phyloP scores from a whole-genome alignment of 2,329 filamentous ascomycete species.

The Pestalotiopsis sp. region DNA sequence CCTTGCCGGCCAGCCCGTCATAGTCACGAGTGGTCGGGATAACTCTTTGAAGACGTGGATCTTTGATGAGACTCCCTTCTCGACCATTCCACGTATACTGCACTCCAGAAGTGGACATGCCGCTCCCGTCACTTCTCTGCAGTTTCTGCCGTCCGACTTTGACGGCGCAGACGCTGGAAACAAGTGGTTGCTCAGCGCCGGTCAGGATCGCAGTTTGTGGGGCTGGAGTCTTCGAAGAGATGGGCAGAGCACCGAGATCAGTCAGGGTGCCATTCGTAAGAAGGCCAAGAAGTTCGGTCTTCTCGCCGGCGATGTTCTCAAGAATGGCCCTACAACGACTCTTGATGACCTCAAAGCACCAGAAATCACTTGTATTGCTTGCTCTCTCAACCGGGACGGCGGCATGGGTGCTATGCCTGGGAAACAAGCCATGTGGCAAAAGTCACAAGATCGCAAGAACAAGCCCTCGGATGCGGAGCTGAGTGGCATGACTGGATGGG shows the following conservation, averaged over 20 bases:
- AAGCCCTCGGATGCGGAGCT: constrained; percentile 69
- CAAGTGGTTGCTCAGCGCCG: constrained; percentile 93
- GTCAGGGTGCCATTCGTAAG: constrained; percentile 85
- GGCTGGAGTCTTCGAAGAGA: constrained; percentile 94
- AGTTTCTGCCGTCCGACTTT: constrained; percentile 85
- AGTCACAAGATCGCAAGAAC: constrained; percentile 63
- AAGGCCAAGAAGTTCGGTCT: constrained; percentile 89
- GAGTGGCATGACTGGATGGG: constrained; percentile 87
- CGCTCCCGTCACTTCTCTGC: constrained; percentile 78
- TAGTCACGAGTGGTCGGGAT: constrained; percentile 88
- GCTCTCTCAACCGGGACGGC: constrained; percentile 90
- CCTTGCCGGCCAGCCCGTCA: constrained; percentile 82
- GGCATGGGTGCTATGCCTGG: constrained; percentile 86
- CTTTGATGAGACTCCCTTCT: constrained; percentile 90
- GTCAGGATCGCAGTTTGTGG: constrained; percentile 90
- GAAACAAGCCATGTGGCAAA: constrained; percentile 82
- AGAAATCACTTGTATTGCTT: constrained; percentile 89
- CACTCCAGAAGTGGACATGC: constrained; percentile 89
- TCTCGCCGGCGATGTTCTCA: constrained; percentile 57
- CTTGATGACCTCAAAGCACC: constrained; percentile 84
- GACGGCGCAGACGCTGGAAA: constrained; percentile 87
- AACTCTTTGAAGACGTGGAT: constrained; percentile 97
- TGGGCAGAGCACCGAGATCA: constrained; percentile 90
- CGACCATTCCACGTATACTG: constrained; percentile 80
- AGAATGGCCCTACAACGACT: constrained; percentile 63